Conservation (phyloP, 495 filamentous ascomycete species). For the Entonaema liquescens region DNA sequence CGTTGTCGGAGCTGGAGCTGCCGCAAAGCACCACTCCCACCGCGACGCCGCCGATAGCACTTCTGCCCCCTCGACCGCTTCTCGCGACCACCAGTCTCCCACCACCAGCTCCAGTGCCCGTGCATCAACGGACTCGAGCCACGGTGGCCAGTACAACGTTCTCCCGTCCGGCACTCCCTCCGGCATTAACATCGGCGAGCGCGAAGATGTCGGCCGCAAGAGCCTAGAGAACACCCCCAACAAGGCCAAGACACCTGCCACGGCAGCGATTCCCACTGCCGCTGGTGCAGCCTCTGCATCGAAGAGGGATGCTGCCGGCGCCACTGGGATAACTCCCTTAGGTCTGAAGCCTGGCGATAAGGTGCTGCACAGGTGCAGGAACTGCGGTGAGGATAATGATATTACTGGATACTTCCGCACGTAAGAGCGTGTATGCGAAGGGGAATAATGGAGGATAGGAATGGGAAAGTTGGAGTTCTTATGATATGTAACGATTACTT, state of each 20-base stretch:
- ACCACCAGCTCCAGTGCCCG: conserved; percentile 1
- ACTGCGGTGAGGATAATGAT: conserved; percentile 50
- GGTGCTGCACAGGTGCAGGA: conserved; percentile 45
- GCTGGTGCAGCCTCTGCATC: not conserved
- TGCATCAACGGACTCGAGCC: conserved; percentile 28
- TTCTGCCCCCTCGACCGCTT: not conserved
- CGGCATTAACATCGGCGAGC: conserved; percentile 34
- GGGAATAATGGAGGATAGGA: not conserved
- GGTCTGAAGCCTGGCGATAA: conserved; percentile 36
- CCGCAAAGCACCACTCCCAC: conserved; percentile 11
- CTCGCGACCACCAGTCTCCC: not conserved
- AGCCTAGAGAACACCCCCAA: not conserved
- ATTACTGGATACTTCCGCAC: conserved; percentile 39
- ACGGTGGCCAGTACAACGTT: conserved; percentile 43
- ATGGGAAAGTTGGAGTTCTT: not conserved
- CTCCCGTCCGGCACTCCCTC: conserved; percentile 46
- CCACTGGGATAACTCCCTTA: conserved; percentile 24
- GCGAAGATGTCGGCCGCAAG: not conserved
- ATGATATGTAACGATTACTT: not conserved
- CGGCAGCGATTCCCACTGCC: not conserved
- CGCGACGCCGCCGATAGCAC: not conserved
- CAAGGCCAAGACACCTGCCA: not conserved
- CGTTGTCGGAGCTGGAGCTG: conserved; percentile 19
- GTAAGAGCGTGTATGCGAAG: not conserved
- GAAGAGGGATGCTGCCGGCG: not conserved